A percentile compares a stretch with the other conserved stretches of the same genome.
phyloP scores from a whole-genome alignment of 331 rosid species.

The Prunus yedoensis region DNA sequence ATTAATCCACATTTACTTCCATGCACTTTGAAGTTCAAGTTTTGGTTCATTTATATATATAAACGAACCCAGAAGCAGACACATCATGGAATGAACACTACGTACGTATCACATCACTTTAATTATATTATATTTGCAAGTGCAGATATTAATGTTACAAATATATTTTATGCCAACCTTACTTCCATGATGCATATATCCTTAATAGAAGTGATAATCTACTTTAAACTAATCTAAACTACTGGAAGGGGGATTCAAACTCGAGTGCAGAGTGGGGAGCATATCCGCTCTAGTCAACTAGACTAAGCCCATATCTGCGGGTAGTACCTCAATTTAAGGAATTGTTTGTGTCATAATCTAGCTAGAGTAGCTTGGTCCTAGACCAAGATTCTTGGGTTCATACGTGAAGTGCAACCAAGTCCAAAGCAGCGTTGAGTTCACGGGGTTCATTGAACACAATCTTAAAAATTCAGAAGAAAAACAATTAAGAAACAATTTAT shows the following conservation, averaged over 20 bases:
- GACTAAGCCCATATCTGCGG: no score
- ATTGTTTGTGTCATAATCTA: not conserved
- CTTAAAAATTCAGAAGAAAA: not conserved
- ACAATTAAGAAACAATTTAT: not conserved
- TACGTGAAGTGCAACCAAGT: slow-evolving; percentile 21
- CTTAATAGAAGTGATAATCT: not conserved
- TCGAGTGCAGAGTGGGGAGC: no score
- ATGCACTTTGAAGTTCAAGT: not conserved
- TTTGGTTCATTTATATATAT: no score
- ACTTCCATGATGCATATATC: not conserved
- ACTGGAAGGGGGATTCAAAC: no score
- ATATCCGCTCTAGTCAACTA: no score
- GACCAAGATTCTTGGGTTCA: slow-evolving; percentile 34
- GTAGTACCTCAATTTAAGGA: not conserved
- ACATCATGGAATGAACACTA: no score
- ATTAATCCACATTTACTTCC: not conserved
- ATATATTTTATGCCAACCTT: no score
- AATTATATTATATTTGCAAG: no score
- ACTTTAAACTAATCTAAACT: no score
- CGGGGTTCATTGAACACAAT: slow-evolving; percentile 22
- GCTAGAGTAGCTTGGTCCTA: slow-evolving; percentile 12
- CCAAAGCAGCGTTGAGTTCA: slow-evolving; percentile 39
- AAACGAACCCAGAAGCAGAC: no score
- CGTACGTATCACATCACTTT: no score
- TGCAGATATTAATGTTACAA: no score